A percentile compares a stretch with the other conserved stretches of the same genome.
Evolutionary conservation across 2,329 filamentous ascomycete genomes (phyloP).

Genomic region (Colletotrichum cereale): DNA sequence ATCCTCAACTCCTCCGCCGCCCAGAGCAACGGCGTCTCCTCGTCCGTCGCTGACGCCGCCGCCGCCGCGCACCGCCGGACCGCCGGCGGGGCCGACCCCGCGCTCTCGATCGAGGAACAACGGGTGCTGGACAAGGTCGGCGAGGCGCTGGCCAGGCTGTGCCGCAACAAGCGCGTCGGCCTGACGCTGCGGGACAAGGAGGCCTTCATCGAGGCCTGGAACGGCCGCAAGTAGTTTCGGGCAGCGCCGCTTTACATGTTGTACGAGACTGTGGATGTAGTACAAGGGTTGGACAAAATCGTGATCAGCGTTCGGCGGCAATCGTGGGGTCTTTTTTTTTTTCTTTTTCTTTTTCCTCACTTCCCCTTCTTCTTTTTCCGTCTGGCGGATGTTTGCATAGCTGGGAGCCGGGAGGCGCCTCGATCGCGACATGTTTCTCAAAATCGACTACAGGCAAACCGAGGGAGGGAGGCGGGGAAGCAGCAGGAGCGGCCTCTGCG

Average conservation of each 20-base stretch:
- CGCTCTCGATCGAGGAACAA: slow-evolving; percentile 70
- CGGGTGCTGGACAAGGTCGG: slow-evolving; percentile 81
- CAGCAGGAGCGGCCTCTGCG: neutral
- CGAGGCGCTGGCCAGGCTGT: slow-evolving; percentile 87
- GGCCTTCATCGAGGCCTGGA: slow-evolving; percentile 80
- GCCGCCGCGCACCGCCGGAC: slow-evolving; percentile 48
- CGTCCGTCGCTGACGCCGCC: slow-evolving; percentile 40
- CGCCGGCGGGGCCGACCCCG: slow-evolving; percentile 45
- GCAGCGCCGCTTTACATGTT: neutral
- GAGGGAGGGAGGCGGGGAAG: neutral
- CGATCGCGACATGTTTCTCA: slow-evolving; percentile 24
- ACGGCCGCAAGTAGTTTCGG: slow-evolving; percentile 50
- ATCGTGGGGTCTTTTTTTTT: slow-evolving; percentile 9
- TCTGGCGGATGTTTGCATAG: slow-evolving; percentile 41
- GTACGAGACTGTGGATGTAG: neutral
- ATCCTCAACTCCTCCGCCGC: slow-evolving; percentile 66
- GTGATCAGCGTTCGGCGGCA: slow-evolving; percentile 17
- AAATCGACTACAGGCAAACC: neutral
- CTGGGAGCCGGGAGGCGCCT: slow-evolving; percentile 38
- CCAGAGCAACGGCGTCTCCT: slow-evolving; percentile 51
- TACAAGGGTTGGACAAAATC: neutral
- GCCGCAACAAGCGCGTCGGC: slow-evolving; percentile 89
- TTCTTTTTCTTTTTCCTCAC: neutral
- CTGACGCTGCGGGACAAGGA: slow-evolving; percentile 86
- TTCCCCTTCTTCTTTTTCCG: neutral